These are phyloP conservation scores for Phalaenopsis aphrodite DNA, from an alignment of 106 monocot species.

Conservation along the genomic window DNA sequence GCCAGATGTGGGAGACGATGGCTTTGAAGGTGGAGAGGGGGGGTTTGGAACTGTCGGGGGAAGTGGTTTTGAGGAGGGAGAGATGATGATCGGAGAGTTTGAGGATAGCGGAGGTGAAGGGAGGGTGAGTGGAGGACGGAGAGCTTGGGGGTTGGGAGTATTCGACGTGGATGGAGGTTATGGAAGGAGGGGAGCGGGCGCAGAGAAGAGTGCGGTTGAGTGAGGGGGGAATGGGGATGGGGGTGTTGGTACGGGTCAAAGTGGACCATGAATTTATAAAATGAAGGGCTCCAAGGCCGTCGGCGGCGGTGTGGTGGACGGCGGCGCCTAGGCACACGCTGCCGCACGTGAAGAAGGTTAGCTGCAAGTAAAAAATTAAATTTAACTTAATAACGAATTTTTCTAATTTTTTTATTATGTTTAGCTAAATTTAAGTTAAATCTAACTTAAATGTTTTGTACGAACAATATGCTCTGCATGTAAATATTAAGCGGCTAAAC, in stretches of 20 bases:
- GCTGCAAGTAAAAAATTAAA: constrained; percentile 15
- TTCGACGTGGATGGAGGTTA: constrained; percentile 29
- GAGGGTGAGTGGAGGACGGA: background rate
- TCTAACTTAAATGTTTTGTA: too few species aligned
- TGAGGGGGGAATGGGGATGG: constrained; percentile 8
- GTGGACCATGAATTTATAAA: constrained; percentile 56
- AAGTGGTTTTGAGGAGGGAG: constrained; percentile 21
- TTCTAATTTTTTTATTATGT: too few species aligned
- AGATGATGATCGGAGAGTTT: constrained; percentile 32
- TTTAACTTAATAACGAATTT: too few species aligned
- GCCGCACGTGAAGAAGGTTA: constrained; percentile 61
- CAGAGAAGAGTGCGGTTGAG: constrained; percentile 46
- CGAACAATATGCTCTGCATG: too few species aligned
- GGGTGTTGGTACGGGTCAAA: constrained; percentile 25
- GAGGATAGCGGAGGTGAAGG: constrained; percentile 21
- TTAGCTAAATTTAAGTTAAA: too few species aligned
- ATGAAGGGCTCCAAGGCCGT: constrained; percentile 37
- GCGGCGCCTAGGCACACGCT: constrained; percentile 41
- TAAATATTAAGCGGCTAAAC: too few species aligned
- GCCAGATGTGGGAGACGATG: constrained; percentile 44
- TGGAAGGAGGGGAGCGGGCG: constrained; percentile 23
- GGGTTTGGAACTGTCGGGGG: background rate
- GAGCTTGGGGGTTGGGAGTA: background rate
- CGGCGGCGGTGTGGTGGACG: constrained; percentile 37
- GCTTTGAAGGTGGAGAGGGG: constrained; percentile 34